Conservation (phyloP, 257 asterid genomes). For the Linderniella brevidens region DNA sequence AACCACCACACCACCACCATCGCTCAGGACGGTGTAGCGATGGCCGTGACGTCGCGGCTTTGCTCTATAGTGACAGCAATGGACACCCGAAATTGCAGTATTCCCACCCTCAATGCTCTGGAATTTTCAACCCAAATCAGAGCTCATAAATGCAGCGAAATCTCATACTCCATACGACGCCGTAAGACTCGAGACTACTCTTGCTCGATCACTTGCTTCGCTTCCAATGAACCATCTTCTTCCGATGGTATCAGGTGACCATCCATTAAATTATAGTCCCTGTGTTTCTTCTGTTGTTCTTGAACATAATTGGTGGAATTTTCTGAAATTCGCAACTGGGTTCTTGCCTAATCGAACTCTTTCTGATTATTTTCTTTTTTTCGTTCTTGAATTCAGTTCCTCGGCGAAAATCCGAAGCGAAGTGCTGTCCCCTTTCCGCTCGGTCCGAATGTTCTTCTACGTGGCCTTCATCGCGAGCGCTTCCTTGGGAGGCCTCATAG, state of each 20-base stretch:
- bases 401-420: conserved; percentile 78
- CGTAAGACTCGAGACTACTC: conserved; percentile 12
- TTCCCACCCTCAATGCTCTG: no score
- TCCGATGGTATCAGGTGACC: conserved; percentile 51
- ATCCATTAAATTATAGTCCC: no score
- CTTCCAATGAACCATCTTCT: conserved; percentile 33
- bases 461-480: conserved; percentile 76
- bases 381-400: conserved; percentile 43
- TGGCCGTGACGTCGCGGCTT: no score
- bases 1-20: no score
- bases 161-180: conserved; percentile 13
- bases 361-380: conserved; percentile 4
- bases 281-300: no score
- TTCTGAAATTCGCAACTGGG: neutral
- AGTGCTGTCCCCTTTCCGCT: conserved; percentile 83
- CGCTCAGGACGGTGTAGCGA: no score
- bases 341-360: neutral
- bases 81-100: no score
- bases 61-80: no score
- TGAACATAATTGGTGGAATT: neutral
- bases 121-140: no score
- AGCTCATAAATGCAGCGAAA: no score
- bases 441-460: conserved; percentile 89
- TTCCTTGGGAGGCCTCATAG: conserved; percentile 69
- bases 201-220: conserved; percentile 24